Base-by-base conservation (phyloP, 1,284 basidiomycete genomes). In the Quambalaria eucalypti region DNA sequence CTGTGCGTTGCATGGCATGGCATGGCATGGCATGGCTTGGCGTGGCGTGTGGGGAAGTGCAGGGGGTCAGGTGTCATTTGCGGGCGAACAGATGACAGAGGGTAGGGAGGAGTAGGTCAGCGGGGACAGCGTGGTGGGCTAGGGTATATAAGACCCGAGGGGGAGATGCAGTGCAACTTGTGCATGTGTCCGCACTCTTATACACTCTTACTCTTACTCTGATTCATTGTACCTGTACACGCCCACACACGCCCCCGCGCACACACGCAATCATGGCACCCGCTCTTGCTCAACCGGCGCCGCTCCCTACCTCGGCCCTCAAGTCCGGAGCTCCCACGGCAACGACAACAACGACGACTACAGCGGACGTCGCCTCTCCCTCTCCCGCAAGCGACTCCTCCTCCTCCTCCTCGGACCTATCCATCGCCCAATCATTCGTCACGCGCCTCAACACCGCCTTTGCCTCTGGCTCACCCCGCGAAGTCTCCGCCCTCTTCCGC, bases 371-470 rank as follows among this genome's bases (percentile, higher is more conserved):
- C n/a, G n/a, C n/a, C n/a, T n/a, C n/a, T n/a, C n/a, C n/a, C n/a
- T n/a, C n/a, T n/a, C n/a, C n/a, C n/a, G n/a, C n/a, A n/a, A n/a
- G n/a, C n/a, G n/a, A n/a, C n/a, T n/a, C n/a, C n/a, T n/a, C n/a
- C 31, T 33, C 31, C 31, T 8, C 9, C 16, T 33, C 31, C 31
- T 8, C 31, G 9, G 16, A 33, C 31, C 31, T 33, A 8, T 8
- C 9, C 9, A 46, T 46, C 14, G 42, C 42, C 25, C 6, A 46
- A 25, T 19, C 42, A 2, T 12, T 26, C 4, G 25, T 46, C 42
- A 46, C 42, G 3, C 42, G 25, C 21, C 42, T 46, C n/a, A 46
- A 46, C 19, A 46, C 42, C 14, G 42, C 42, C 42, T 46, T 46
- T 14, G 16, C 42, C 42, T 19, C 16, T 21, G 42, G 42, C 42